Percentiles rank a stretch among this genome's conserved stretches.
These are phyloP conservation scores for Primulina huaijiensis DNA, from an alignment of 257 asterid genomes.

Conservation along the genomic window DNA sequence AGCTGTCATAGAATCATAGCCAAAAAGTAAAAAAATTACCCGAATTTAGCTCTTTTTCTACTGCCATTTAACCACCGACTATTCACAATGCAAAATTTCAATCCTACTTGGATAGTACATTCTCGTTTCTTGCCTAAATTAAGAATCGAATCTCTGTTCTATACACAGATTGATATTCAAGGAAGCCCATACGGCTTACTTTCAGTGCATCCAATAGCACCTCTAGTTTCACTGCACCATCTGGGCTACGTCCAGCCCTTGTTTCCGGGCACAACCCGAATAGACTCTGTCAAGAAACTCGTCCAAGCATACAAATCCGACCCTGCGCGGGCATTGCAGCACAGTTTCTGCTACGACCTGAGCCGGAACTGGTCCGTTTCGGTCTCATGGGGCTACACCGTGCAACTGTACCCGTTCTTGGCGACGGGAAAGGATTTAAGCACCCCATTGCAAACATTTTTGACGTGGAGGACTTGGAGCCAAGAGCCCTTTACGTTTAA, in stretches of 20 bases:
- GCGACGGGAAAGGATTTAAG: slow-evolving; percentile 42
- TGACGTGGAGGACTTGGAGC: slow-evolving; percentile 63
- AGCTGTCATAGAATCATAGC: too few relatives aligned
- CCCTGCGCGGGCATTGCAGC: slow-evolving; percentile 61
- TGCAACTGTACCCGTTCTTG: slow-evolving; percentile 54
- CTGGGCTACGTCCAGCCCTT: slow-evolving; percentile 59
- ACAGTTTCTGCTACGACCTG: slow-evolving; percentile 57
- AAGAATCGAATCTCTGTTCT: too few relatives aligned
- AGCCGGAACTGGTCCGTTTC: slow-evolving; percentile 65
- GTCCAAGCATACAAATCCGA: slow-evolving; percentile 47
- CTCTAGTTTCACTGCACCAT: slow-evolving; percentile 75
- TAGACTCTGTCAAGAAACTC: slow-evolving; percentile 51
- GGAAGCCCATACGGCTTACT: slow-evolving; percentile 70
- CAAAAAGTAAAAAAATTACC: too few relatives aligned
- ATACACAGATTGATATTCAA: slow-evolving; percentile 53
- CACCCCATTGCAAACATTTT: slow-evolving; percentile 65
- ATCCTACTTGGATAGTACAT: too few relatives aligned
- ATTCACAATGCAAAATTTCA: too few relatives aligned
- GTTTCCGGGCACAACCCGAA: slow-evolving; percentile 41
- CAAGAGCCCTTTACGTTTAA: slow-evolving; percentile 58
- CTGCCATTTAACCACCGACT: too few relatives aligned
- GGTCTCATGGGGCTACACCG: slow-evolving; percentile 71
- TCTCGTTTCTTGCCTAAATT: too few relatives aligned
- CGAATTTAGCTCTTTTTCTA: too few relatives aligned
- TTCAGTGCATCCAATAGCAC: slow-evolving; percentile 81